Base-by-base conservation (phyloP, 768 basidiomycete genomes). In the Russula virescens region DNA sequence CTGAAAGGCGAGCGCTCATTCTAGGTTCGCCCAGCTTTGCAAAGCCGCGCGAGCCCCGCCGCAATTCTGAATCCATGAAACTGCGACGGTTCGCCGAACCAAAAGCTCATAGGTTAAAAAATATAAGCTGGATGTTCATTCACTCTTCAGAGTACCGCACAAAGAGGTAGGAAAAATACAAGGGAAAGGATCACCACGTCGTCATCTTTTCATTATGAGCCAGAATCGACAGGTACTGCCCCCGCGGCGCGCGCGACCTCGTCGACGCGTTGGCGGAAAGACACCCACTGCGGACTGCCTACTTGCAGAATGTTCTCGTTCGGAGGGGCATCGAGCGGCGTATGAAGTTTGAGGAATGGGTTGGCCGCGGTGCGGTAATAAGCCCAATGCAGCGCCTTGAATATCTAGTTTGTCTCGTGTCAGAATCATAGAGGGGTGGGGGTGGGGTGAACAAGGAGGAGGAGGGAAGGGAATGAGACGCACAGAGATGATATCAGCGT, bases 321-420 rank as follows among this genome's bases (percentile, higher is more conserved):
- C 19, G 49, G 31, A 31, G 31, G 31, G 3, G 42, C 42, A 21
- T 64, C 63, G 28, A 68, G 65, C 5, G 81, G 71, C 21, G 76
- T 73, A 64, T 84, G 78, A n/a, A 89, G 77, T 62, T 80, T 86
- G 56, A 94, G 77, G 75, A 96, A 94, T 2, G 94, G 94, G 68
- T 95, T 94, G 46, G 90, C 87, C 52, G 91, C 80, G 25, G 93
- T 82, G 40, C 81, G 79, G 66, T 91, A 89, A 74, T 94, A 94
- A 0, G 91, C 89, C 78, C 90, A 88, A 70, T 96, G 93, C 57
- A 95, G 73, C 10, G 94, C 91, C 70, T 87, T 89, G 80, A 94
- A 94, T 46, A 91, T 83, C 93, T 96, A 7, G 11, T 45, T 45
- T 26, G 2, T 43, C 42, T 28, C n/a, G 1, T 25, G 50, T n/a